Base-by-base conservation (phyloP, 2,329 filamentous ascomycete genomes). In the Alternaria atra region DNA sequence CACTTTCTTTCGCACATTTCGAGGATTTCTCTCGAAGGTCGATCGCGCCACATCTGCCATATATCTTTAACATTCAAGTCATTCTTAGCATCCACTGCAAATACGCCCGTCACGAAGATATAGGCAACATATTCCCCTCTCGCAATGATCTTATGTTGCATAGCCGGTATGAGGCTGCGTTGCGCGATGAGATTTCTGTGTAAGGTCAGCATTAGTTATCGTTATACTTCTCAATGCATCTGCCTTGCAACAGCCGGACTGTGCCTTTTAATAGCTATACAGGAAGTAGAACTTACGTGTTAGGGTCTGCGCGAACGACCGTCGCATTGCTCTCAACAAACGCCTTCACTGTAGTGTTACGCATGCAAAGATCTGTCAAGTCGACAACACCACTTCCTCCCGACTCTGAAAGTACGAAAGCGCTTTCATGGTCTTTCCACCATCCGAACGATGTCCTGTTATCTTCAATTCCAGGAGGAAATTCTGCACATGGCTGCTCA, bases 141-240 rank as follows among this genome's bases (percentile, higher is more conserved):
- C 8, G 15, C 15, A 0, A 15, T n/a, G 5, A 17, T 3, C n/a
- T 37, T n/a, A 0, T 37, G 35, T 37, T 17, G 35, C 35, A 73
- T 30, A 1, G 65, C 72, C 1, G 74, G 75, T 15, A 77, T 76
- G n/a, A 76, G 53, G 2, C 72, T 75, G 13, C 75, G 61, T 50
- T 76, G 75, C 73, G 70, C 75, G 7, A 77, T 72, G 5, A 77
- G 48, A 48, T 76, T 76, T 1, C 74, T 77, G 52, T 76, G 76
- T 2, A 73, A 71, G 55, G 76, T 72, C 20, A 73, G 75, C 42
- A 76, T 77, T n/a, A n/a, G 15, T 15, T 17, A 37, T 5, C 35
- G 15, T n/a, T 4, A 9, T 37, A 37, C 35, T 5, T 17, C 15
- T 37, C 5, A 0, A 37, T n/a, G 35, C 15, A 37, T 37, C 20